Evolutionary conservation across 106 monocot genomes (phyloP).

Genomic region (Acanthochlamys bracteata): DNA sequence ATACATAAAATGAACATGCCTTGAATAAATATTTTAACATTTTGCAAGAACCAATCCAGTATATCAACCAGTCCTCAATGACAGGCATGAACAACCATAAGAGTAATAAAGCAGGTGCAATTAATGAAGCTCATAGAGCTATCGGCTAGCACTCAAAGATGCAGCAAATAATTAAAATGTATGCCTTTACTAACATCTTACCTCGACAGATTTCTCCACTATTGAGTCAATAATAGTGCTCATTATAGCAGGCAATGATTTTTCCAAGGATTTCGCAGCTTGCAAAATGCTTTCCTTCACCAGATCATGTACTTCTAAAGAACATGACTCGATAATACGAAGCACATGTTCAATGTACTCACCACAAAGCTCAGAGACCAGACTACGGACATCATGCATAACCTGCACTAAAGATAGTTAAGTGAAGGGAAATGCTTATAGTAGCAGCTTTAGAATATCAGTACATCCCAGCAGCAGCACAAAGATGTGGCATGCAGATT

Average conservation of each 20-base stretch:
- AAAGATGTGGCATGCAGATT: no score
- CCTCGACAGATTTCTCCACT: constrained; percentile 84
- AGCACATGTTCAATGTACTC: constrained; percentile 45
- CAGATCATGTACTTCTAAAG: constrained; percentile 48
- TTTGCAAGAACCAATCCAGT: no score
- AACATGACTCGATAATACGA: constrained; percentile 54
- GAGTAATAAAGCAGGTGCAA: no score
- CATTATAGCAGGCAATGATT: constrained; percentile 41
- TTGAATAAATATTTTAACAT: no score
- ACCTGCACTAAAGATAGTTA: constrained; percentile 40
- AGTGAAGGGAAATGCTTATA: not conserved
- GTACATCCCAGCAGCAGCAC: not conserved
- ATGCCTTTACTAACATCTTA: constrained; percentile 11
- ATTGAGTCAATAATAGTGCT: constrained; percentile 63
- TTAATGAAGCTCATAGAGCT: not conserved
- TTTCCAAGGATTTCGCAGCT: constrained; percentile 41
- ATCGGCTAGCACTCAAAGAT: not conserved
- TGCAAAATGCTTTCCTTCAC: constrained; percentile 71
- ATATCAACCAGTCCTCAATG: no score
- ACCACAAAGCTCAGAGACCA: constrained; percentile 47
- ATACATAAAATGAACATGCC: not conserved
- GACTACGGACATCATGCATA: constrained; percentile 62
- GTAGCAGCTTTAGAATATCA: not conserved
- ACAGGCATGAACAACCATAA: no score
- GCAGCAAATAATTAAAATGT: not conserved